These are phyloP conservation scores for Stephania cephalantha DNA, from an alignment of 164 flowering plant genomes.

Conservation along the genomic window DNA sequence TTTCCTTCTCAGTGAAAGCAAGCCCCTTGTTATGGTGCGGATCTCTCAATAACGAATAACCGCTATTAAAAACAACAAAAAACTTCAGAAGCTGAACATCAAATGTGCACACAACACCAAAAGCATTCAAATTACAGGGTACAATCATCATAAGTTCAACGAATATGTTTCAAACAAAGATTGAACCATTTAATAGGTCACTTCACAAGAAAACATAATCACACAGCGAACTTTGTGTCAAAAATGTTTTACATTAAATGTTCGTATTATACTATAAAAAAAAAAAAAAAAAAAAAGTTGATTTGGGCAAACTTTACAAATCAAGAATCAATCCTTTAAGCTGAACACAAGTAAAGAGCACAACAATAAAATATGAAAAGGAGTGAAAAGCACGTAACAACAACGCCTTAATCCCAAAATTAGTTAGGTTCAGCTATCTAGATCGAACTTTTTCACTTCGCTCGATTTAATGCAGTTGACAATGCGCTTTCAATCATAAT, in stretches of 20 bases:
- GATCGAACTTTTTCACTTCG: too few species aligned
- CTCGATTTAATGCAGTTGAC: too few species aligned
- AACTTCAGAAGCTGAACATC: neutral
- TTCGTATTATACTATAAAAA: too few species aligned
- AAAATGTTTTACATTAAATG: neutral
- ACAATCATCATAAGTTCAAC: neutral
- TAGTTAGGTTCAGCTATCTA: too few species aligned
- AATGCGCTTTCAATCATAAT: too few species aligned
- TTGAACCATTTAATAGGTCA: neutral
- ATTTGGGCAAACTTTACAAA: neutral
- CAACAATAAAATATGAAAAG: neutral
- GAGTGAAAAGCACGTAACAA: neutral
- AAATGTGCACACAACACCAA: neutral
- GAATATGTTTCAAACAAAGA: neutral
- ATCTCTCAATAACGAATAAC: constrained; percentile 60
- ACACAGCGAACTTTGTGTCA: neutral
- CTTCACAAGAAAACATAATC: neutral
- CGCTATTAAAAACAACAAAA: constrained; percentile 33
- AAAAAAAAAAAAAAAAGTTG: too few species aligned
- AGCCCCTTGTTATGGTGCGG: constrained; percentile 79
- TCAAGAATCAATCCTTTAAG: neutral
- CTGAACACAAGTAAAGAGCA: neutral
- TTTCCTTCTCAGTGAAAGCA: constrained; percentile 62
- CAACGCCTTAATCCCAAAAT: too few species aligned
- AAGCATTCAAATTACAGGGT: neutral